Evolutionary conservation across 805 yeast species (phyloP).

Genomic region (Candida yuanshanica): DNA sequence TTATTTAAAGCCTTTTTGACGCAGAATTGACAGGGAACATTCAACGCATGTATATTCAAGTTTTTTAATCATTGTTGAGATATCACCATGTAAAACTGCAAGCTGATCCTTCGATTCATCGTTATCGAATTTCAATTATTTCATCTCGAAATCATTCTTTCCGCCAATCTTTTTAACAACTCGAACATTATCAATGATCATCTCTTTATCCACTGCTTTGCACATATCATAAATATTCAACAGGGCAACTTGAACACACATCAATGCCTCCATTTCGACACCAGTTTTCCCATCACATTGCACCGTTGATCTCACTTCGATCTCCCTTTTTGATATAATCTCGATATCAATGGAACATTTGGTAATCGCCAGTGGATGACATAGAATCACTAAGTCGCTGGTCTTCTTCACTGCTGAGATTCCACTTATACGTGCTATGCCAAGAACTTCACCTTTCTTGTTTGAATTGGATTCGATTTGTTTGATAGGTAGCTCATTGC

Average conservation of each 20-base stretch:
- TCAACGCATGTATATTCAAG: too few species aligned
- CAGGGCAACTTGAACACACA: slow-evolving; percentile 38
- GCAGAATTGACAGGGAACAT: too few species aligned
- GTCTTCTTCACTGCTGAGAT: slow-evolving; percentile 48
- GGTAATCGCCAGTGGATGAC: slow-evolving; percentile 43
- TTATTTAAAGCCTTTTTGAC: too few species aligned
- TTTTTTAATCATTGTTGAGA: too few species aligned
- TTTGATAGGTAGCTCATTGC: slow-evolving; percentile 26
- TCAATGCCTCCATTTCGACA: slow-evolving; percentile 53
- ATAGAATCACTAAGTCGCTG: slow-evolving; percentile 40
- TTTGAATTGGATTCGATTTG: slow-evolving; percentile 32
- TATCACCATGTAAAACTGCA: too few species aligned
- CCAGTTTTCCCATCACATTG: slow-evolving; percentile 48
- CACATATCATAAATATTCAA: slow-evolving; percentile 54
- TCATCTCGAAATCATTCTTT: slow-evolving; percentile 21
- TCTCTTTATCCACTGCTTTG: slow-evolving; percentile 47
- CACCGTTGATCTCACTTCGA: slow-evolving; percentile 33
- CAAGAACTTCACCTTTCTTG: slow-evolving; percentile 48
- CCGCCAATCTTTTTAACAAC: slow-evolving; percentile 43
- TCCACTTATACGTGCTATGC: slow-evolving; percentile 44
- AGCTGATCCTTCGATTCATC: too few species aligned
- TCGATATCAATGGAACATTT: slow-evolving; percentile 32
- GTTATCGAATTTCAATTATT: not conserved
- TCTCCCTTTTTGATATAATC: slow-evolving; percentile 16
- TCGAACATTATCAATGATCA: slow-evolving; percentile 33